Percentiles rank a stretch among this genome's conserved stretches.
Conservation (phyloP, 2,329 filamentous ascomycete genomes). For the Leptographium procerum region DNA sequence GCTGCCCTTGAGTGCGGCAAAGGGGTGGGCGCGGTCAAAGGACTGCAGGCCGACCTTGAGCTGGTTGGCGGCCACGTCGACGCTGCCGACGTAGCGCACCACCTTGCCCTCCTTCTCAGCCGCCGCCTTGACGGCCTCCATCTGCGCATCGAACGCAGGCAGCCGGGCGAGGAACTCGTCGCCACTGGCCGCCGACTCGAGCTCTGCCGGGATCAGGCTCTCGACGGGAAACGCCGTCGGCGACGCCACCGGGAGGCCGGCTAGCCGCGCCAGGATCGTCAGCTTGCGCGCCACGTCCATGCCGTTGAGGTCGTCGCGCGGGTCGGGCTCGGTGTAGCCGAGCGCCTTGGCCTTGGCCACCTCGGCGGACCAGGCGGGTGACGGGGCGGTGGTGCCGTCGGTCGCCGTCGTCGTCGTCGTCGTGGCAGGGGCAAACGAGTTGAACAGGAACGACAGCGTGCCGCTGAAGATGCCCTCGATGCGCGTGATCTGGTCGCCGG, state of each 20-base stretch:
- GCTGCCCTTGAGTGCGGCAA: slow-evolving; percentile 89
- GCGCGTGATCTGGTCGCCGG: slow-evolving; percentile 79
- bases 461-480: slow-evolving; percentile 97
- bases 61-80: slow-evolving; percentile 68
- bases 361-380: slow-evolving; percentile 78
- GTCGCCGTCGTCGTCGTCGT: slow-evolving; percentile 55
- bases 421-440: slow-evolving; percentile 78
- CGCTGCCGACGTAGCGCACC: slow-evolving; percentile 84
- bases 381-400: slow-evolving; percentile 51
- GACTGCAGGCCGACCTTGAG: slow-evolving; percentile 90
- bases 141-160: slow-evolving; percentile 73
- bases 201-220: slow-evolving; percentile 78
- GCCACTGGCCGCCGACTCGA: slow-evolving; percentile 65
- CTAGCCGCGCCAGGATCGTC: slow-evolving; percentile 82
- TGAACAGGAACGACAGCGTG: slow-evolving; percentile 97
- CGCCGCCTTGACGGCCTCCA: slow-evolving; percentile 78
- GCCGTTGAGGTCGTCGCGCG: slow-evolving; percentile 76
- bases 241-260: slow-evolving; percentile 68
- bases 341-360: slow-evolving; percentile 86
- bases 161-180: slow-evolving; percentile 79
- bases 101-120: slow-evolving; percentile 84
- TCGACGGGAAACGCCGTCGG: slow-evolving; percentile 89
- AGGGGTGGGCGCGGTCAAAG: slow-evolving; percentile 78
- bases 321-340: slow-evolving; percentile 85
- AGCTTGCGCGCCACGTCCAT: slow-evolving; percentile 90